A percentile compares a stretch with the other conserved stretches of the same genome.
phyloP scores from a whole-genome alignment of 805 yeast genomes.

The Teunomyces gatunensis region DNA sequence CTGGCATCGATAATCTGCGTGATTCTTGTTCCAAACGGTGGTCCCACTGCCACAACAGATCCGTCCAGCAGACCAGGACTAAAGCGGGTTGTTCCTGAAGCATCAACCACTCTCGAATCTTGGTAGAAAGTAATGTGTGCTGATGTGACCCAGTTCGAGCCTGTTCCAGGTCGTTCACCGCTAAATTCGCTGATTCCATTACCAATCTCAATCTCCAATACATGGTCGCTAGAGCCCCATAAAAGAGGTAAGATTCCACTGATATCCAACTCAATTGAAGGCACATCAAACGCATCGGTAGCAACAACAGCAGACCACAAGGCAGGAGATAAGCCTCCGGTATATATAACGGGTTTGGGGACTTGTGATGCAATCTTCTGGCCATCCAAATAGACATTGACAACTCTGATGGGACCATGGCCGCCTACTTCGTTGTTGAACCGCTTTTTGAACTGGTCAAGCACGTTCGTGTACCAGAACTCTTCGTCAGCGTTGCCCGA shows the following conservation, averaged over 20 bases:
- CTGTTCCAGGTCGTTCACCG: constrained; percentile 16
- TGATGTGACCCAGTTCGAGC: constrained; percentile 59
- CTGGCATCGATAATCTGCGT: constrained; percentile 39
- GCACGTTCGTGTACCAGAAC: constrained; percentile 70
- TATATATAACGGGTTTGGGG: constrained; percentile 72
- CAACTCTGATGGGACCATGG: constrained; percentile 70
- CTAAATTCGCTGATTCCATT: constrained; percentile 46
- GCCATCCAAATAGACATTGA: constrained; percentile 62
- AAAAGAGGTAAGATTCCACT: constrained; percentile 68
- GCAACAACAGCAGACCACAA: constrained; percentile 83
- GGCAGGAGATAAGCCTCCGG: constrained; percentile 80
- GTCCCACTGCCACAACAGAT: background rate
- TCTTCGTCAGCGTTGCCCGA: constrained; percentile 82
- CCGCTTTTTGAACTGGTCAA: constrained; percentile 46
- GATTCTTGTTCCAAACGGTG: constrained; percentile 10
- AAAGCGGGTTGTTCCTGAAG: constrained; percentile 36
- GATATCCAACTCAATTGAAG: constrained; percentile 66
- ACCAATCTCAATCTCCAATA: constrained; percentile 48
- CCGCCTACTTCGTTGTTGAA: constrained; percentile 47
- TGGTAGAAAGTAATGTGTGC: constrained; percentile 59
- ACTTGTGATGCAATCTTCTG: constrained; percentile 56
- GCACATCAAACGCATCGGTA: constrained; percentile 68
- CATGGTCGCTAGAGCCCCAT: constrained; percentile 45
- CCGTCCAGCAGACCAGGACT: constrained; percentile 11
- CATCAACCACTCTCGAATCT: constrained; percentile 33